Evolutionary conservation across 2,329 filamentous ascomycete species (phyloP).

Genomic region (Pseudocercospora vitis): DNA sequence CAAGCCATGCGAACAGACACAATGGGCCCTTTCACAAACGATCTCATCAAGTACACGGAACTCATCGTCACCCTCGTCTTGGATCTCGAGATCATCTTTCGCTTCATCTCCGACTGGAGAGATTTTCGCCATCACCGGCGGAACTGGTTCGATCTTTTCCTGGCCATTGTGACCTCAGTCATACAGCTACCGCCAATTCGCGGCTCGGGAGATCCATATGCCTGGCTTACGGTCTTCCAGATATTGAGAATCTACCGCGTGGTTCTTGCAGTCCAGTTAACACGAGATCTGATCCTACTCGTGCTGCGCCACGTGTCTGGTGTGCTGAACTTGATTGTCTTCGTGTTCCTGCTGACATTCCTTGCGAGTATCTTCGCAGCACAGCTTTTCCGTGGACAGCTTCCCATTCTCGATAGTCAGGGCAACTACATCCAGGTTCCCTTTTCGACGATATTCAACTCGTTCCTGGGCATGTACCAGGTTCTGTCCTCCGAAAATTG

Average conservation of each 20-base stretch:
- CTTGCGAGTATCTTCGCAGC: slow-evolving; percentile 89
- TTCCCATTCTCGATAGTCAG: slow-evolving; percentile 61
- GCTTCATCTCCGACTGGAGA: slow-evolving; percentile 77
- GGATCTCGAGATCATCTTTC: slow-evolving; percentile 76
- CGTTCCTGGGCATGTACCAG: slow-evolving; percentile 97
- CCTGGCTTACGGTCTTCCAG: slow-evolving; percentile 90
- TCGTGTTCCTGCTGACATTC: slow-evolving; percentile 94
- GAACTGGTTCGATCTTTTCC: slow-evolving; percentile 76
- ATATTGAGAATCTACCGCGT: slow-evolving; percentile 89
- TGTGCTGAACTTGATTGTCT: slow-evolving; percentile 91
- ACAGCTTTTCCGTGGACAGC: slow-evolving; percentile 86
- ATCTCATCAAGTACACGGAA: slow-evolving; percentile 72
- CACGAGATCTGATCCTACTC: slow-evolving; percentile 76
- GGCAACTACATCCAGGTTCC: slow-evolving; percentile 68
- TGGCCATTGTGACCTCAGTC: slow-evolving; percentile 78
- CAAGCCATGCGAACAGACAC: slow-evolving; percentile 74
- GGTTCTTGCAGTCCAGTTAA: slow-evolving; percentile 84
- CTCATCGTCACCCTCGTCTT: slow-evolving; percentile 74
- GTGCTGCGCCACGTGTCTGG: slow-evolving; percentile 89
- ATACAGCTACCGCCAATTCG: slow-evolving; percentile 84
- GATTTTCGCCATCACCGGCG: slow-evolving; percentile 70
- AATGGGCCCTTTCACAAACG: slow-evolving; percentile 64
- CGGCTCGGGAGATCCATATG: slow-evolving; percentile 69
- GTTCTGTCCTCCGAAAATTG: slow-evolving; percentile 94
- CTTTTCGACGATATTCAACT: slow-evolving; percentile 90